phyloP scores from a whole-genome alignment of 2,329 filamentous ascomycete genomes.

The Cladosporium sp. region DNA sequence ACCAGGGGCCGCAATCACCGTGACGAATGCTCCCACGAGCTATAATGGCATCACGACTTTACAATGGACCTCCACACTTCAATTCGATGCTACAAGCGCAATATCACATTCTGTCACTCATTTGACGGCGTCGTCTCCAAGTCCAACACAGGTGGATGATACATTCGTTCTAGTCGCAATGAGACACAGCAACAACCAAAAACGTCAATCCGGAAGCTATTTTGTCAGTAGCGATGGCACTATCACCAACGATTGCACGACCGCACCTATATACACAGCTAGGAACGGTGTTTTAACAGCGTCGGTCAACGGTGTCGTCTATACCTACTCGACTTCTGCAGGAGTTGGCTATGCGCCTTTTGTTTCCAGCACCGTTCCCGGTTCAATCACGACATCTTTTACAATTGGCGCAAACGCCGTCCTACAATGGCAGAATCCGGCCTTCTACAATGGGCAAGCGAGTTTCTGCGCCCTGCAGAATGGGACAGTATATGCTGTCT shows the following conservation, averaged over 20 bases:
- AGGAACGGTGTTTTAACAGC: slow-evolving; percentile 25
- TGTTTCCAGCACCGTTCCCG: slow-evolving; percentile 23
- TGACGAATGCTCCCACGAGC: slow-evolving; percentile 28
- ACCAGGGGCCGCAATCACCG: slow-evolving; percentile 22
- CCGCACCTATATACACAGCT: slow-evolving; percentile 25
- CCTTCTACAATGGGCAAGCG: slow-evolving; percentile 27
- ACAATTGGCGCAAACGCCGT: slow-evolving; percentile 18
- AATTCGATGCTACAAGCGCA: neutral
- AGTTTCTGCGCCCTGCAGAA: slow-evolving; percentile 27
- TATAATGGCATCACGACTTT: slow-evolving; percentile 26
- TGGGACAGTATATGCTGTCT: slow-evolving; percentile 28
- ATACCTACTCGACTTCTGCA: slow-evolving; percentile 26
- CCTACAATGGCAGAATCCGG: slow-evolving; percentile 24
- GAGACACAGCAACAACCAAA: slow-evolving; percentile 11
- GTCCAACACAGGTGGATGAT: slow-evolving; percentile 13
- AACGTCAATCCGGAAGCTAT: slow-evolving; percentile 20
- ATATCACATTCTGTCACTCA: neutral
- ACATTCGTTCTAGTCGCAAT: slow-evolving; percentile 19
- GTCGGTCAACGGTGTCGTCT: slow-evolving; percentile 21
- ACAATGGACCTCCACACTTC: slow-evolving; percentile 20
- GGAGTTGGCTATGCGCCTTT: slow-evolving; percentile 22
- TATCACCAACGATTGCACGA: slow-evolving; percentile 29
- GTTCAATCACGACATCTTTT: slow-evolving; percentile 25
- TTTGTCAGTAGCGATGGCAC: slow-evolving; percentile 25
- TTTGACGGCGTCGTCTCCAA: neutral